phyloP scores from a whole-genome alignment of 495 filamentous ascomycete species.

The Immersiella caudata region DNA sequence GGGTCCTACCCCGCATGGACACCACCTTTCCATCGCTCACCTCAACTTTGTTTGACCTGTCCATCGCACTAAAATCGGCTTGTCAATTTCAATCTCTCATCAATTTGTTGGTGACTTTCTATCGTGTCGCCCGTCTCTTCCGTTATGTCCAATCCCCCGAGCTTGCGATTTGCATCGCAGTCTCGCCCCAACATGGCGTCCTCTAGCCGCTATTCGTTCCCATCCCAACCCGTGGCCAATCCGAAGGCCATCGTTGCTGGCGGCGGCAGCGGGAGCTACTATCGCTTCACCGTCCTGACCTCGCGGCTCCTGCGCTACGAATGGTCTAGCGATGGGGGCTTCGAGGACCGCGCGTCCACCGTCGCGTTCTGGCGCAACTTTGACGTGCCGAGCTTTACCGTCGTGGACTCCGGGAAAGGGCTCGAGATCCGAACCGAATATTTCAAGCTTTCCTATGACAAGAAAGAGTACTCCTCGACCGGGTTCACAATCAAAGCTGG shows the following conservation, averaged over 20 bases:
- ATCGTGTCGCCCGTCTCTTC: neutral
- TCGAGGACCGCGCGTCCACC: conserved; percentile 62
- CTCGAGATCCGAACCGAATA: conserved; percentile 55
- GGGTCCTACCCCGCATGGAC: neutral
- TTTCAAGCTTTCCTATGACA: conserved; percentile 58
- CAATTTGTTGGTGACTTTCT: neutral
- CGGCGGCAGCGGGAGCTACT: conserved; percentile 36
- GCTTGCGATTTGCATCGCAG: neutral
- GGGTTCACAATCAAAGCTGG: conserved; percentile 47
- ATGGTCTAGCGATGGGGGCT: conserved; percentile 57
- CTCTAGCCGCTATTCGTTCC: conserved; percentile 47
- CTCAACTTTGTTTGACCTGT: neutral
- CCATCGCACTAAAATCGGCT: neutral
- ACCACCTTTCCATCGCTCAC: neutral
- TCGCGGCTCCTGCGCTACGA: conserved; percentile 58
- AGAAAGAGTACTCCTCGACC: conserved; percentile 48
- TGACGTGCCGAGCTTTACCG: conserved; percentile 50
- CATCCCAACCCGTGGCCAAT: conserved; percentile 48
- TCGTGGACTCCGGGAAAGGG: conserved; percentile 39
- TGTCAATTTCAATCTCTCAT: neutral
- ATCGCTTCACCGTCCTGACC: conserved; percentile 59
- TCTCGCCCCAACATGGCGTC: neutral
- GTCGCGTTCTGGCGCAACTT: conserved; percentile 56
- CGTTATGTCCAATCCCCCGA: neutral
- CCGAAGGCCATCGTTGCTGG: conserved; percentile 51